phyloP scores from a whole-genome alignment of 805 yeast species.

The Candida lessepsii region DNA sequence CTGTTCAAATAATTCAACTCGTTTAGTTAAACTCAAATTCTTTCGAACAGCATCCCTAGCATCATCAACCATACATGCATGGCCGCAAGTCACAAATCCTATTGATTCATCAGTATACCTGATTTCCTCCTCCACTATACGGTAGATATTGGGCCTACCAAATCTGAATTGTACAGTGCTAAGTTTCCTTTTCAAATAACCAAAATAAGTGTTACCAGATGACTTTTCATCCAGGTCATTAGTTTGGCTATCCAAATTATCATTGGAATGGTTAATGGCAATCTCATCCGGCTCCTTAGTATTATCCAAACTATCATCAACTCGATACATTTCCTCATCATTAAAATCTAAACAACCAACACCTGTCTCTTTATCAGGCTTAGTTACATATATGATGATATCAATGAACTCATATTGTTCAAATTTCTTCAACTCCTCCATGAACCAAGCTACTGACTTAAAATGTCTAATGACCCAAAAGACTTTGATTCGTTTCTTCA shows the following conservation, averaged over 20 bases:
- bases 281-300: not conserved
- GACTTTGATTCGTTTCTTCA: constrained; percentile 29
- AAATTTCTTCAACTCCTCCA: constrained; percentile 34
- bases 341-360: constrained; percentile 1
- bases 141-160: constrained; percentile 42
- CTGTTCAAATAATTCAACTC: constrained; percentile 38
- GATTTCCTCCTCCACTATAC: constrained; percentile 38
- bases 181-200: constrained; percentile 19
- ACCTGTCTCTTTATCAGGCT: constrained; percentile 19
- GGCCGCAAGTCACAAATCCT: constrained; percentile 53
- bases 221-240: too few relatives aligned
- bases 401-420: constrained; percentile 24
- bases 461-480: constrained; percentile 62
- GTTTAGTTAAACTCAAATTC: constrained; percentile 23
- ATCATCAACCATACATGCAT: constrained; percentile 40
- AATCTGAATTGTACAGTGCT: constrained; percentile 40
- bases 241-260: too few relatives aligned
- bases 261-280: not conserved
- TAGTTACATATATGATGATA: constrained; percentile 27
- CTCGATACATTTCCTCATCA: not conserved
- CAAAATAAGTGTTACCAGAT: not conserved
- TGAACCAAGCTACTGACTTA: constrained; percentile 47
- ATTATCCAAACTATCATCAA: not conserved
- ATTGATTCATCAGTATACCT: constrained; percentile 34
- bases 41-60: constrained; percentile 26